Evolutionary conservation across 176 grass and related monocot genomes (phyloP).

Genomic region (Poa pratensis): DNA sequence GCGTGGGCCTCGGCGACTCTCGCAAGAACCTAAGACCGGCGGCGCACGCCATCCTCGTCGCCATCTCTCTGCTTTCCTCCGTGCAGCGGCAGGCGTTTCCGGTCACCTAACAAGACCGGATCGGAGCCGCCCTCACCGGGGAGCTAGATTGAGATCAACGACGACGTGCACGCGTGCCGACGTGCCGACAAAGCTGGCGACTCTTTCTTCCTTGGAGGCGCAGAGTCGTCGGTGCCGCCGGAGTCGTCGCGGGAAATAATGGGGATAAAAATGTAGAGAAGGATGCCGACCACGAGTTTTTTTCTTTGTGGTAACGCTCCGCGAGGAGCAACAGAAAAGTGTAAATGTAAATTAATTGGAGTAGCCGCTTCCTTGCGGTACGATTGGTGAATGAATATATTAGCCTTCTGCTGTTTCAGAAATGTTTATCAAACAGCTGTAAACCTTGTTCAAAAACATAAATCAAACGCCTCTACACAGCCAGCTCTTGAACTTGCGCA

Average conservation of each 20-base stretch:
- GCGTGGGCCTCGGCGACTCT: too few species aligned
- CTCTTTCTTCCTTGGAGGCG: constrained; percentile 1
- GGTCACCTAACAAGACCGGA: background rate
- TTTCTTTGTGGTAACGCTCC: too few species aligned
- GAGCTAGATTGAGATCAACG: background rate
- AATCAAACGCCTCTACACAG: background rate
- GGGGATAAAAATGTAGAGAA: background rate
- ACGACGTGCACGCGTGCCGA: background rate
- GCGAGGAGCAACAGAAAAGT: constrained; percentile 18
- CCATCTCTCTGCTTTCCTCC: constrained; percentile 12
- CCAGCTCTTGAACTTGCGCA: background rate
- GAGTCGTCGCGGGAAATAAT: constrained; percentile 36
- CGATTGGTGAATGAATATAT: background rate
- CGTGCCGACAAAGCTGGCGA: background rate
- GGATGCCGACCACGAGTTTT: background rate
- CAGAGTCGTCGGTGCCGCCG: background rate
- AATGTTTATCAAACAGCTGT: too few species aligned
- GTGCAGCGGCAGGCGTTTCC: constrained; percentile 52
- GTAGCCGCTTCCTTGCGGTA: background rate
- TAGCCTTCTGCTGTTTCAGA: too few species aligned
- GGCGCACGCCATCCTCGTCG: background rate
- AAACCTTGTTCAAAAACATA: too few species aligned
- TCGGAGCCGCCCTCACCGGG: constrained; percentile 48
- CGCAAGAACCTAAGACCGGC: background rate
- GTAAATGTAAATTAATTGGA: constrained; percentile 31